Base-by-base conservation (phyloP, 106 monocot genomes). In the Dendrobium chrysotoxum region DNA sequence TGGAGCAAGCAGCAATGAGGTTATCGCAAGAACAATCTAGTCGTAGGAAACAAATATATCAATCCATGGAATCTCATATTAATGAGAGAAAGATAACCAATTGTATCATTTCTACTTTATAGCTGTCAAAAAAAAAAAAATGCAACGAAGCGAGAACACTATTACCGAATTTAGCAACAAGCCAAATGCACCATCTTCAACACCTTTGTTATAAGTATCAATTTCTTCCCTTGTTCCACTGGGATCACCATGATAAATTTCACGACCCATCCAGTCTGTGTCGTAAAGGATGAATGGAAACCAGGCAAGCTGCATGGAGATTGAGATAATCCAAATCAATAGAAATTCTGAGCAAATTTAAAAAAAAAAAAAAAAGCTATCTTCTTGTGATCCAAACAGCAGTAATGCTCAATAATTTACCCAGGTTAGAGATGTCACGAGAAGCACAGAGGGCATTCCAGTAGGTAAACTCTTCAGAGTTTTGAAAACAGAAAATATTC, bases 231-330 rank as follows among this genome's bases (percentile, higher is more conserved):
- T 11, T 18, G 65, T 55, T 10, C 89, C 91, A 17, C 70, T 81
- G 44, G 90, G 90, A 75, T 88, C 54, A 2, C 90, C 90, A 82
- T 84, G 90, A 67, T 82, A 90, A 20, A 90, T 83, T 86, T 90
- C 90, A 20, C 90, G 90, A 2, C 90, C 90, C 90, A 90, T 90
- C 90, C 90, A 90, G 75, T 90, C 88, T 0, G 90, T 90, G 78
- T 91, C 86, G 72, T 79, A 88, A 13, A 88, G 82, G 54, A 82
- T 40, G 72, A 91, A 91, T 16, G 88, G 84, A 80, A 91, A 91
- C 88, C 86, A 91, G 11, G 44, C 38, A 45, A 71, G 17, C 80
- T 66, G 35, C 44, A 65, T 68, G 4, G 79, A 65, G 25, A 65
- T 68, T 21, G 79, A 65, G 25, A 42, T 25, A 18, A 17, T 39